Percentiles rank a stretch among this genome's conserved stretches.
Conservation (phyloP, 345 rosid genomes). For the Moringa oleifera region DNA sequence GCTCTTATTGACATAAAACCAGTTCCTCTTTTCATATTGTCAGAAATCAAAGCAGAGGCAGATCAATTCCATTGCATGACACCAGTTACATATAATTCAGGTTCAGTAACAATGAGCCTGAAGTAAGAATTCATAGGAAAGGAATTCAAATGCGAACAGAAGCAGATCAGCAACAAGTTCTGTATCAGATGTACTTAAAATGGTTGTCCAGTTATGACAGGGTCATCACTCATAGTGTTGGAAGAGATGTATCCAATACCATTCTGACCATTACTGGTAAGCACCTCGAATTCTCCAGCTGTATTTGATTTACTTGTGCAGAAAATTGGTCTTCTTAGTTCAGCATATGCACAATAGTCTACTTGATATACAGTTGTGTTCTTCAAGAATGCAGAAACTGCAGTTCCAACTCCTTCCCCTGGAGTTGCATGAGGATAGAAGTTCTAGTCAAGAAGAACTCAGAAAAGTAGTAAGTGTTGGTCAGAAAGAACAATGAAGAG, state of each 20-base stretch:
- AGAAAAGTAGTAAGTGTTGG: neutral
- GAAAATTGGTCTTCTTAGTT: constrained; percentile 43
- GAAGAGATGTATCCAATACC: constrained; percentile 34
- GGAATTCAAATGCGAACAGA: neutral
- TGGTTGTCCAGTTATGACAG: neutral
- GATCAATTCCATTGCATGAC: neutral
- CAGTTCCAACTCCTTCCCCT: constrained; percentile 91
- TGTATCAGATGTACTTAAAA: no score
- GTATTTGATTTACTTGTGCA: constrained; percentile 20
- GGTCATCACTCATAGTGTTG: constrained; percentile 13
- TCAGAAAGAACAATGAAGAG: neutral
- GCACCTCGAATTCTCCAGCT: constrained; percentile 51
- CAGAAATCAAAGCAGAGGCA: constrained; percentile 4
- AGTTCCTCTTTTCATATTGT: neutral
- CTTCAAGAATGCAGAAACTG: constrained; percentile 51
- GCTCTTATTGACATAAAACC: no score
- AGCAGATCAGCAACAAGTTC: neutral
- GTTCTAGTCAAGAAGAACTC: neutral
- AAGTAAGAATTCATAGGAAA: neutral
- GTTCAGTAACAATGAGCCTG: neutral
- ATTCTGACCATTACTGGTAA: constrained; percentile 29
- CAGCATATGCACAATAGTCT: constrained; percentile 67
- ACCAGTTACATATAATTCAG: no score
- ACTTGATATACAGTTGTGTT: constrained; percentile 49
- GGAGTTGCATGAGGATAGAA: constrained; percentile 8